These are phyloP conservation scores for Entomortierella beljakovae DNA, from an alignment of 192 early-diverging fungal species.

Conservation along the genomic window DNA sequence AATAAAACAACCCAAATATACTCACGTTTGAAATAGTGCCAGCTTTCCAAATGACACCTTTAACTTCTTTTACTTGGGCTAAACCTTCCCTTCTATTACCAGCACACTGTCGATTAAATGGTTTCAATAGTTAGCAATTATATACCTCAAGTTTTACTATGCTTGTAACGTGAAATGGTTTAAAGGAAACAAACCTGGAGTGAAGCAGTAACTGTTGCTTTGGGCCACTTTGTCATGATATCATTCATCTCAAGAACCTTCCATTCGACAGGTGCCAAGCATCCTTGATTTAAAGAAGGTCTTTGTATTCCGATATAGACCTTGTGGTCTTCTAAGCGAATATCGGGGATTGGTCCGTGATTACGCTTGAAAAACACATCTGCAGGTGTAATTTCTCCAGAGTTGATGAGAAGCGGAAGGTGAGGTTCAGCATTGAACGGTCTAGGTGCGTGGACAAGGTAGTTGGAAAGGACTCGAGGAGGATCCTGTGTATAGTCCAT, in stretches of 20 bases:
- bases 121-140: not conserved
- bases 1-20: not conserved
- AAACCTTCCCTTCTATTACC: conserved; percentile 85
- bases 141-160: not conserved
- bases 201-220: conserved; percentile 46
- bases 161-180: no score
- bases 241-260: conserved; percentile 53
- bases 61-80: conserved; percentile 78
- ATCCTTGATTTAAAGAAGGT: not conserved
- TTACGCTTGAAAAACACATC: conserved; percentile 86
- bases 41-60: conserved; percentile 83
- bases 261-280: conserved; percentile 9
- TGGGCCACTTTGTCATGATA: conserved; percentile 41
- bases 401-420: conserved; percentile 64
- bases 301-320: conserved; percentile 67
- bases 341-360: conserved; percentile 88
- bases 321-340: conserved; percentile 65
- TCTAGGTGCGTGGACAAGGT: conserved; percentile 72
- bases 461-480: conserved; percentile 64
- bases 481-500: conserved; percentile 81
- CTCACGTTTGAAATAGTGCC: conserved; percentile 82
- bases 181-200: conserved; percentile 25
- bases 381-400: conserved; percentile 81
- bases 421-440: conserved; percentile 93
- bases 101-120: conserved; percentile 68